Percentiles rank a stretch among this genome's conserved stretches.
Evolutionary conservation across 2,329 filamentous ascomycete species (phyloP).

Genomic region (Fusarium sp.): DNA sequence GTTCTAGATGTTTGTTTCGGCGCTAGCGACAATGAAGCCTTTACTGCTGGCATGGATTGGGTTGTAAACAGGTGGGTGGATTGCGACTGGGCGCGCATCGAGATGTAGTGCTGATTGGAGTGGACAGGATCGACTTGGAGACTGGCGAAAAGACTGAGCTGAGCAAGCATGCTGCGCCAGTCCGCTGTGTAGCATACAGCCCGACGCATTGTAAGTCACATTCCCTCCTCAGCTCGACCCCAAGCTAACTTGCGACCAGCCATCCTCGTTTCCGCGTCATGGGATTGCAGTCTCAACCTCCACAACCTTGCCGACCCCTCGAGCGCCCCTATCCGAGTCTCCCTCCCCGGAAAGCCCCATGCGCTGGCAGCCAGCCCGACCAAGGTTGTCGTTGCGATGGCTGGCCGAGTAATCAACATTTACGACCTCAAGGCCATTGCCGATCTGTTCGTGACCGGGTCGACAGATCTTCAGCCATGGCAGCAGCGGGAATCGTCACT

Average conservation of each 20-base stretch:
- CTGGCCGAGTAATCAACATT: slow-evolving; percentile 89
- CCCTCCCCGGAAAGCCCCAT: slow-evolving; percentile 86
- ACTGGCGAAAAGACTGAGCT: slow-evolving; percentile 76
- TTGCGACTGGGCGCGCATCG: slow-evolving; percentile 5
- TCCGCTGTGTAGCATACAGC: slow-evolving; percentile 85
- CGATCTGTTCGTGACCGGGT: slow-evolving; percentile 56
- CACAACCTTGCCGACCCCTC: slow-evolving; percentile 68
- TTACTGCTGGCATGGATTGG: slow-evolving; percentile 85
- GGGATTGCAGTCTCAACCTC: slow-evolving; percentile 90
- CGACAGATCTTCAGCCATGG: slow-evolving; percentile 74
- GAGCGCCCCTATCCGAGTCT: slow-evolving; percentile 67
- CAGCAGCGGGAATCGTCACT: slow-evolving; percentile 92
- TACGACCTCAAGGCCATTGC: slow-evolving; percentile 81
- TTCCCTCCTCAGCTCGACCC: not conserved
- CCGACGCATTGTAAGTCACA: slow-evolving; percentile 66
- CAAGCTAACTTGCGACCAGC: slow-evolving; percentile 51
- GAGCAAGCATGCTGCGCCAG: slow-evolving; percentile 79
- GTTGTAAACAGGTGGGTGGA: slow-evolving; percentile 73
- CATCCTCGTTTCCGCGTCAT: slow-evolving; percentile 87
- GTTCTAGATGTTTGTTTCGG: slow-evolving; percentile 94
- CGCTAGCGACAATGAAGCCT: slow-evolving; percentile 80
- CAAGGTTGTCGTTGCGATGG: slow-evolving; percentile 95
- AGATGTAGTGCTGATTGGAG: slow-evolving; percentile 21
- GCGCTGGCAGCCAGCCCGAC: slow-evolving; percentile 78
- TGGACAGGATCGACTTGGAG: slow-evolving; percentile 67